Evolutionary conservation across 225 moss, liverwort and hornwort species (phyloP), one percentile per base, ranked within the genome.

Genomic region (Polytrichum commune): DNA sequence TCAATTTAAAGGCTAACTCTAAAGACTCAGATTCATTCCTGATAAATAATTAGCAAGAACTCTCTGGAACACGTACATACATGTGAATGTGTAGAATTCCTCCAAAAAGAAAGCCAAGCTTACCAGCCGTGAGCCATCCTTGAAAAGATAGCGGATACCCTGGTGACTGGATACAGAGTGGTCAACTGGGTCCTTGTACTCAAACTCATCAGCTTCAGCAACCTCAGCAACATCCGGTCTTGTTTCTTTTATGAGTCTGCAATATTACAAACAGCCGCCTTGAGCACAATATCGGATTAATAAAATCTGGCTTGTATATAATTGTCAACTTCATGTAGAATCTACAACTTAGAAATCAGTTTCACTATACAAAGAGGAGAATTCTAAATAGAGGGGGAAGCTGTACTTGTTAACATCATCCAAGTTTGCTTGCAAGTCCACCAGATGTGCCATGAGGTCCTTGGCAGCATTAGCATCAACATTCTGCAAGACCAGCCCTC

Each of bases 61-160:
- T 3, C 38, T 46, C 13, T 46, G 10, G 13, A 46, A 46, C 13
- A 46, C 13, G 2, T 33, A 33, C 33, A 29, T 5, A 33, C 8
- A 8, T 8, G 46, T 46, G 46, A 46, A 16, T 46, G 10, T 46
- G 46, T 16, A 46, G 46, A 46, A 46, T 13, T 13, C 13, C 13
- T 46, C 46, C 13, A 46, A 16, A 46, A 16, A 13, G 13, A 2
- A 22, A 23, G 32, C 8, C 7, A 5, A 22, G 29, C 89, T 76
- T 76, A 95, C 95, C 94, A 97, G 91, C 5, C 97, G 90, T 60
- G 97, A 97, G 25, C 97, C 97, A 76, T 97, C 97, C 81, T 94
- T 82, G 80, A 97, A 97, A 54, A 94, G 78, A 65, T 92, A 97
- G n/a, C 97, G 97, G 60, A 97, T 85, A 46, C 97, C 97, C 89